These are phyloP conservation scores for Chimonanthus praecox DNA, from an alignment of 164 flowering plant genomes.

Conservation along the genomic window DNA sequence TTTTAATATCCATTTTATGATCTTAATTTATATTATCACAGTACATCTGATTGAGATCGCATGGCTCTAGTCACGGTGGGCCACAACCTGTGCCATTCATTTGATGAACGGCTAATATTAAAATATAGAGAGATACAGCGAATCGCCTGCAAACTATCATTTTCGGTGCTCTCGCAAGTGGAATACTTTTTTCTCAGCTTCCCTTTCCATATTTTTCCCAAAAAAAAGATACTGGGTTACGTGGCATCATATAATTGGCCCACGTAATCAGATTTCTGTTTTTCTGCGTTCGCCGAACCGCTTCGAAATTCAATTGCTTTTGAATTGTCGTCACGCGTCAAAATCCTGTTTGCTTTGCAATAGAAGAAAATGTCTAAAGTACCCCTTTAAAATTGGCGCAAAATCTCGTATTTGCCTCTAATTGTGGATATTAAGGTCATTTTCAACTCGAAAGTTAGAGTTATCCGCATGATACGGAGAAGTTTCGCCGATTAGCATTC, in stretches of 20 bases:
- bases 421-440: conserved; percentile 3
- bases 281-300: conserved; percentile 2
- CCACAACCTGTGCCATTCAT: too few relatives aligned
- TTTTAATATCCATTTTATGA: too few relatives aligned
- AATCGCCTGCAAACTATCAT: neutral
- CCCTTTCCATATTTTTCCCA: neutral
- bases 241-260: conserved; percentile 6
- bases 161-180: neutral
- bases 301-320: conserved; percentile 4
- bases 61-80: too few relatives aligned
- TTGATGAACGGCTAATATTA: too few relatives aligned
- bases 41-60: too few relatives aligned
- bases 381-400: neutral
- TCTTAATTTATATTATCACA: too few relatives aligned
- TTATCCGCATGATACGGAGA: conserved; percentile 14
- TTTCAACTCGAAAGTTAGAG: neutral
- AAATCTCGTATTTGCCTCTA: too few relatives aligned
- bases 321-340: conserved; percentile 6
- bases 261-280: neutral
- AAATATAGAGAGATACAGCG: neutral
- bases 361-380: neutral
- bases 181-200: neutral
- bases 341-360: neutral
- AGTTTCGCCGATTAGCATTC: conserved; percentile 1
- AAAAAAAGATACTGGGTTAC: neutral